A percentile compares a stretch with the other conserved stretches of the same genome.
phyloP scores from a whole-genome alignment of 345 rosid species.

The Acer negundo region DNA sequence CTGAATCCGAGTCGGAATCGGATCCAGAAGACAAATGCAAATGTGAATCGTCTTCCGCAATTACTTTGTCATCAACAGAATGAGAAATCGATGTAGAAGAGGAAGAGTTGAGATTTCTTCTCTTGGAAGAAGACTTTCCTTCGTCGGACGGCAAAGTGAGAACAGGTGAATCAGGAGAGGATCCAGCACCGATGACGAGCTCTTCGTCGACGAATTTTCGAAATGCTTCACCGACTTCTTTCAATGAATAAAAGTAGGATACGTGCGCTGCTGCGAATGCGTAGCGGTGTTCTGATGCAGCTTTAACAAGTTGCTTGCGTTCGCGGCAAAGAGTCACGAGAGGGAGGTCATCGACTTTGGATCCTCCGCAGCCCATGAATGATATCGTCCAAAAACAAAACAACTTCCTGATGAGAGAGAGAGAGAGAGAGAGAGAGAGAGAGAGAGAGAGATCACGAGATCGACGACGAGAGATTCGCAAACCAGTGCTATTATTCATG shows the following conservation, averaged over 20 bases:
- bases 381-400: background rate
- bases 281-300: slow-evolving; percentile 69
- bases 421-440: background rate
- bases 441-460: background rate
- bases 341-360: slow-evolving; percentile 78
- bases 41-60: slow-evolving; percentile 42
- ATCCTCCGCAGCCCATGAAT: slow-evolving; percentile 96
- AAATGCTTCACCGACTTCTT: slow-evolving; percentile 77
- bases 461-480: background rate
- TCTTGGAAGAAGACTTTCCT: slow-evolving; percentile 41
- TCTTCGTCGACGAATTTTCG: slow-evolving; percentile 82
- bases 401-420: background rate
- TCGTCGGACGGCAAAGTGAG: slow-evolving; percentile 81
- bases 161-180: slow-evolving; percentile 63
- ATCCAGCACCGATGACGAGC: slow-evolving; percentile 47
- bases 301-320: slow-evolving; percentile 67
- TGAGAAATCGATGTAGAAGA: slow-evolving; percentile 70
- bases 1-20: slow-evolving; percentile 52
- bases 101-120: slow-evolving; percentile 35
- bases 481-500: slow-evolving; percentile 26
- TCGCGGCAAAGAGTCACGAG: slow-evolving; percentile 78
- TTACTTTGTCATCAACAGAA: slow-evolving; percentile 36
- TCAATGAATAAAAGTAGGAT: slow-evolving; percentile 67
- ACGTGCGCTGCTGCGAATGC: slow-evolving; percentile 92
- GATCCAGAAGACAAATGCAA: slow-evolving; percentile 69